Percentiles rank a stretch among this genome's conserved stretches.
Conservation (phyloP, 768 basidiomycete species). For the Pleurotus salmoneostramineus region DNA sequence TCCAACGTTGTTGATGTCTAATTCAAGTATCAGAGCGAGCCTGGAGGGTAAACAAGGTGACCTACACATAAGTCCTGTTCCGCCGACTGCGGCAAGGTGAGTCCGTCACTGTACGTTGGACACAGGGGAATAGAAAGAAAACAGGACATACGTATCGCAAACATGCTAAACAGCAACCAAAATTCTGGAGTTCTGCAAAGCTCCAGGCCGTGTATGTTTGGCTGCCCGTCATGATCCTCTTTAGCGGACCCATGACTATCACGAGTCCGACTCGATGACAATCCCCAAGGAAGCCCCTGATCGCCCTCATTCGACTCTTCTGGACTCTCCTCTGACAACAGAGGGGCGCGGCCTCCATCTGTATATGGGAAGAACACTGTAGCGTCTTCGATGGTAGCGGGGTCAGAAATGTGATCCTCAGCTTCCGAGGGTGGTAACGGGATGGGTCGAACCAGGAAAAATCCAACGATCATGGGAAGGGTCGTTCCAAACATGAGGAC, state of each 20-base stretch:
- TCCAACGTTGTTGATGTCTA: constrained; percentile 81
- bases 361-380: constrained; percentile 13
- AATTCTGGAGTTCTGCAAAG: constrained; percentile 20
- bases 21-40: no score
- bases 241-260: background rate
- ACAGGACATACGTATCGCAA: constrained; percentile 50
- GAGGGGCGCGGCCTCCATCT: constrained; percentile 5
- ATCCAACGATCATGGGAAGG: constrained; percentile 74
- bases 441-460: constrained; percentile 65
- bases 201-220: constrained; percentile 18
- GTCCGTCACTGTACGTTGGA: constrained; percentile 25
- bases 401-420: constrained; percentile 12
- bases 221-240: constrained; percentile 1
- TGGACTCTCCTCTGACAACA: constrained; percentile 8
- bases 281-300: constrained; percentile 1
- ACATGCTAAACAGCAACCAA: constrained; percentile 39
- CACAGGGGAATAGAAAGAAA: background rate
- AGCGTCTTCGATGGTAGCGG: constrained; percentile 7
- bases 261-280: background rate
- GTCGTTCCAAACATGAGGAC: constrained; percentile 77
- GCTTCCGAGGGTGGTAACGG: constrained; percentile 43
- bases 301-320: constrained; percentile 4
- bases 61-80: constrained; percentile 76
- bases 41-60: constrained; percentile 10
- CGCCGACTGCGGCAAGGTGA: constrained; percentile 46